Percentiles rank a stretch among this genome's conserved stretches.
Evolutionary conservation across 2,329 filamentous ascomycete genomes (phyloP).

Genomic region (Fusarium domesticum): DNA sequence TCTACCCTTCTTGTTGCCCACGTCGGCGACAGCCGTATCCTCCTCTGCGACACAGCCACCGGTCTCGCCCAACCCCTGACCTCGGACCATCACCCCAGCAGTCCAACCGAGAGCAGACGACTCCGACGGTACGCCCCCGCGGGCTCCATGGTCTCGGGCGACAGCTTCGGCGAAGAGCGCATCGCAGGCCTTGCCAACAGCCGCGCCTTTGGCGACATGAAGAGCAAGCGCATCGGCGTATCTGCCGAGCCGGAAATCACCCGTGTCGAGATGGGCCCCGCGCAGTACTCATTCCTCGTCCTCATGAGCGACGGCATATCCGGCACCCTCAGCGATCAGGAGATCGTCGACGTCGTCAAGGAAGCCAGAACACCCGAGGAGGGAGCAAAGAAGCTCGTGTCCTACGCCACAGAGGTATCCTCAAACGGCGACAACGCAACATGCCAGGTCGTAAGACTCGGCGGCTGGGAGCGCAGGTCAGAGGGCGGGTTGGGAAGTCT

Average conservation of each 20-base stretch:
- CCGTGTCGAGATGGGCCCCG: slow-evolving; percentile 73
- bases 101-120: slow-evolving; percentile 76
- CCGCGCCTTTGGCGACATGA: slow-evolving; percentile 89
- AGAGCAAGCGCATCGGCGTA: slow-evolving; percentile 87
- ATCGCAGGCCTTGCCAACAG: slow-evolving; percentile 93
- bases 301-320: slow-evolving; percentile 87
- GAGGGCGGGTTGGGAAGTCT: slow-evolving; percentile 87
- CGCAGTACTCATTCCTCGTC: slow-evolving; percentile 85
- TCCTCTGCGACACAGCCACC: slow-evolving; percentile 83
- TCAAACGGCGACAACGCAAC: slow-evolving; percentile 65
- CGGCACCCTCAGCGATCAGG: slow-evolving; percentile 82
- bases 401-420: slow-evolving; percentile 84
- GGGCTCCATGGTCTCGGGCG: slow-evolving; percentile 74
- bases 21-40: slow-evolving; percentile 86
- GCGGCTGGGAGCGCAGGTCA: slow-evolving; percentile 67
- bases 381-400: slow-evolving; percentile 73
- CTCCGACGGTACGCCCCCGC: slow-evolving; percentile 78
- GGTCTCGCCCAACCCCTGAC: slow-evolving; percentile 79
- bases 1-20: slow-evolving; percentile 84
- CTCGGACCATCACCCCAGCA: slow-evolving; percentile 88
- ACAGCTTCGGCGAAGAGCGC: slow-evolving; percentile 96
- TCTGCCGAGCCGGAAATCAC: slow-evolving; percentile 89
- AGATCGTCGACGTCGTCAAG: slow-evolving; percentile 94
- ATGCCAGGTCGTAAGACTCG: slow-evolving; percentile 63
- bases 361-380: slow-evolving; percentile 89